Conservation (phyloP, 345 rosid genomes). For the Citrus unshiu region DNA sequence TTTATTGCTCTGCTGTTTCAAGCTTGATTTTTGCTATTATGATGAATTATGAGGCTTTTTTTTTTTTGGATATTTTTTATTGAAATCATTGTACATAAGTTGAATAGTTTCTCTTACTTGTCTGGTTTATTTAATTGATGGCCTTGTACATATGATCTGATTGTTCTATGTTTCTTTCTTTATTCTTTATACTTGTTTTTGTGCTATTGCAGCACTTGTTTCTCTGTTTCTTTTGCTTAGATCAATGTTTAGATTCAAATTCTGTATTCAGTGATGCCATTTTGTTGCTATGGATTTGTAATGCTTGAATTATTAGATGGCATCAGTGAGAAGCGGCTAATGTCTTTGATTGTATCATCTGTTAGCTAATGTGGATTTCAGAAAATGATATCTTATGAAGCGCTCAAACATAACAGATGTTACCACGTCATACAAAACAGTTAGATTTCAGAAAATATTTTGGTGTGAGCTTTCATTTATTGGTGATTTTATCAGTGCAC, state of each 20-base stretch:
- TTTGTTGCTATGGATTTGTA: neutral
- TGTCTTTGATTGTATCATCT: neutral
- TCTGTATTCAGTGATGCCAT: neutral
- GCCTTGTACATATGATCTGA: neutral
- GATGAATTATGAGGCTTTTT: neutral
- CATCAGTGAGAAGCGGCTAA: neutral
- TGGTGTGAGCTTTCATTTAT: neutral
- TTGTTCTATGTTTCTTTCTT: neutral
- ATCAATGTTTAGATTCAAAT: neutral
- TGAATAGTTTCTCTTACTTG: neutral
- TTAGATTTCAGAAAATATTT: slow-evolving; percentile 7
- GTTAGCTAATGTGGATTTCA: neutral
- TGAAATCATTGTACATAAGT: neutral
- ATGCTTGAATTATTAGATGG: neutral
- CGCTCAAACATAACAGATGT: neutral
- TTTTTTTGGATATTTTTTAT: neutral
- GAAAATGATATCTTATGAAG: neutral
- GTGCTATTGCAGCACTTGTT: neutral
- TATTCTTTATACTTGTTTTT: neutral
- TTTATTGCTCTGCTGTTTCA: slow-evolving; percentile 17
- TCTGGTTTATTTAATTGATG: neutral
- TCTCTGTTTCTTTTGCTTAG: neutral
- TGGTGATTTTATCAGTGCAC: neutral
- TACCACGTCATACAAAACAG: neutral
- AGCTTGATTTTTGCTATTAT: slow-evolving; percentile 3